These are phyloP conservation scores for Diaporthe batatas DNA, from an alignment of 2,329 filamentous ascomycete genomes.

Conservation along the genomic window DNA sequence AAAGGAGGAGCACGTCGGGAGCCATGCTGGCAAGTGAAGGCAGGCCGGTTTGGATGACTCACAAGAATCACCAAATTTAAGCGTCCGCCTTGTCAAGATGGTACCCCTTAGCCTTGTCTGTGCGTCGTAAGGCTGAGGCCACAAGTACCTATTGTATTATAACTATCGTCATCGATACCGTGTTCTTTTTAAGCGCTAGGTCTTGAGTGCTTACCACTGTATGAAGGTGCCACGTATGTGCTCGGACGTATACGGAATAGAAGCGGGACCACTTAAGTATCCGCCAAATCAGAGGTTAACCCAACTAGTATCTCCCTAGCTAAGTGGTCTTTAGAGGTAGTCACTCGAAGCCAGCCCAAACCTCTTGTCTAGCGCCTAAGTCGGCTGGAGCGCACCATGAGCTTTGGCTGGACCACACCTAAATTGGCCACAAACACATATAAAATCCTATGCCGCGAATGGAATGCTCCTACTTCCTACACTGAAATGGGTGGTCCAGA, in stretches of 20 bases:
- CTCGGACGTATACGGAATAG: too few species aligned
- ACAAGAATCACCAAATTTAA: not conserved
- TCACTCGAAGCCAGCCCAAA: not conserved
- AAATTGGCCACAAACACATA: not conserved
- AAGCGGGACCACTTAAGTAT: too few species aligned
- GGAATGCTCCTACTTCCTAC: not conserved
- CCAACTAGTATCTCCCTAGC: not conserved
- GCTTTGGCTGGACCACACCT: not conserved
- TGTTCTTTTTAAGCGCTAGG: too few species aligned
- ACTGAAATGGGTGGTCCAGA: not conserved
- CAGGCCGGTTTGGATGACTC: not conserved
- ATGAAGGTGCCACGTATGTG: too few species aligned
- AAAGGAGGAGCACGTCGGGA: too few species aligned
- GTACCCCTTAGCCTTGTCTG: too few species aligned
- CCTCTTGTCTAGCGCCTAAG: conserved; percentile 1
- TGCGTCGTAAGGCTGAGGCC: too few species aligned
- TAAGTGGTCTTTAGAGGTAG: not conserved
- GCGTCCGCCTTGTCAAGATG: too few species aligned
- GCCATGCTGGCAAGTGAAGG: not conserved
- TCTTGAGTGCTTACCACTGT: too few species aligned
- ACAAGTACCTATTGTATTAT: too few species aligned
- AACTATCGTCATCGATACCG: too few species aligned
- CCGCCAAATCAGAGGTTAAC: not conserved
- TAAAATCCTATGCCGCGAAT: not conserved
- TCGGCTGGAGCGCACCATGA: not conserved